Conservation (phyloP, 352 stramenopile genomes). For the Pythium myriotylum region DNA sequence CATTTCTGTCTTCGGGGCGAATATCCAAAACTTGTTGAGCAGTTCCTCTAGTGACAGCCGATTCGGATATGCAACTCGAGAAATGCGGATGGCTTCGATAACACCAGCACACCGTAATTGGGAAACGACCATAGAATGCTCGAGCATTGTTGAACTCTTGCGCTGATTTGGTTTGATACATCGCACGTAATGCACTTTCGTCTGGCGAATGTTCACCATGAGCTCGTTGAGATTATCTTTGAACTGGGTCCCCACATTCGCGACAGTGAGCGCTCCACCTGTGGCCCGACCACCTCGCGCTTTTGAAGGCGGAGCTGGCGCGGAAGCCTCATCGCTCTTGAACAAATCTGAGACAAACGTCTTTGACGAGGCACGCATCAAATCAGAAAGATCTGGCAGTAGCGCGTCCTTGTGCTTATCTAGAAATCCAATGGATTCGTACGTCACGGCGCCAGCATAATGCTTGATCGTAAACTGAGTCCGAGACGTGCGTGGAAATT, state of each 20-base stretch:
- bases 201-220: slow-evolving; percentile 93
- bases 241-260: slow-evolving; percentile 81
- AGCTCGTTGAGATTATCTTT: slow-evolving; percentile 93
- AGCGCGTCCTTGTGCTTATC: slow-evolving; percentile 96
- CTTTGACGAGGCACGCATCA: slow-evolving; percentile 74
- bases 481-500: slow-evolving; percentile 74
- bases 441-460: slow-evolving; percentile 93
- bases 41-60: slow-evolving; percentile 89
- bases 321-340: slow-evolving; percentile 25
- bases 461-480: slow-evolving; percentile 93
- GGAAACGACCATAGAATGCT: slow-evolving; percentile 92
- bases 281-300: slow-evolving; percentile 36
- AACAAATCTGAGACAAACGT: slow-evolving; percentile 63
- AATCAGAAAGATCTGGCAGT: slow-evolving; percentile 91
- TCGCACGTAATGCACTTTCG: slow-evolving; percentile 98
- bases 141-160: slow-evolving; percentile 88
- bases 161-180: slow-evolving; percentile 99
- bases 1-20: slow-evolving; percentile 44
- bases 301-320: slow-evolving; percentile 10
- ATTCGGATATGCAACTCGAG: slow-evolving; percentile 97
- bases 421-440: slow-evolving; percentile 92
- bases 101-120: slow-evolving; percentile 98
- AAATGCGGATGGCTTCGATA: slow-evolving; percentile 98
- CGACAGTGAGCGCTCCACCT: slow-evolving; percentile 53
- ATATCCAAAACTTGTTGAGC: slow-evolving; percentile 82